These are phyloP conservation scores for Myxozyma vanderwaltii DNA, from an alignment of 805 yeast genomes.

Conservation along the genomic window DNA sequence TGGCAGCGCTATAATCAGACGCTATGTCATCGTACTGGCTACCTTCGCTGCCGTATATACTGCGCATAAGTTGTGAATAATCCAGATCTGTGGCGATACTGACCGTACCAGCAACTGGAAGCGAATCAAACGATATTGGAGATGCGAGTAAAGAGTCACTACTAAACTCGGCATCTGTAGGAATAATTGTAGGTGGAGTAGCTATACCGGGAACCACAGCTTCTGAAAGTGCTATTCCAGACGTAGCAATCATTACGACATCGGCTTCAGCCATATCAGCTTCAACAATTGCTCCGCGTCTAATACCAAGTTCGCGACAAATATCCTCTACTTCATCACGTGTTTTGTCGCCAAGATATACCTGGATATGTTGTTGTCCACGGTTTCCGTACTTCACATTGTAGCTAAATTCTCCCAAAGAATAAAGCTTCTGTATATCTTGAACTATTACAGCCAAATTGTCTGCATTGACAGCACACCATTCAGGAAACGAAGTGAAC, in stretches of 20 bases:
- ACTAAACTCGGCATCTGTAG: neutral
- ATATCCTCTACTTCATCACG: conserved; percentile 6
- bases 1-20: neutral
- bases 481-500: conserved; percentile 43
- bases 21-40: conserved; percentile 6
- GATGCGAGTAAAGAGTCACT: neutral
- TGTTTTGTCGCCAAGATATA: conserved; percentile 9
- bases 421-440: conserved; percentile 37
- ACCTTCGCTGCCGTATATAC: neutral
- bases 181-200: neutral
- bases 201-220: neutral
- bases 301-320: conserved; percentile 8
- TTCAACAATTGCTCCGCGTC: conserved; percentile 6
- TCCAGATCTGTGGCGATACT: conserved; percentile 1
- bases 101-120: neutral
- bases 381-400: neutral
- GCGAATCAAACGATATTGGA: neutral
- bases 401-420: conserved; percentile 7
- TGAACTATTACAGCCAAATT: conserved; percentile 37
- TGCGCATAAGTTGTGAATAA: neutral
- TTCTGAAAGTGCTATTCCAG: conserved; percentile 4
- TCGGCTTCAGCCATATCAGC: conserved; percentile 6
- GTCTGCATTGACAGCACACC: conserved; percentile 39
- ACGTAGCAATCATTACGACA: conserved; percentile 7
- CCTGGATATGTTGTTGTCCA: conserved; percentile 1